phyloP scores from a whole-genome alignment of 257 asterid genomes.

The Solanum corneliomulleri region DNA sequence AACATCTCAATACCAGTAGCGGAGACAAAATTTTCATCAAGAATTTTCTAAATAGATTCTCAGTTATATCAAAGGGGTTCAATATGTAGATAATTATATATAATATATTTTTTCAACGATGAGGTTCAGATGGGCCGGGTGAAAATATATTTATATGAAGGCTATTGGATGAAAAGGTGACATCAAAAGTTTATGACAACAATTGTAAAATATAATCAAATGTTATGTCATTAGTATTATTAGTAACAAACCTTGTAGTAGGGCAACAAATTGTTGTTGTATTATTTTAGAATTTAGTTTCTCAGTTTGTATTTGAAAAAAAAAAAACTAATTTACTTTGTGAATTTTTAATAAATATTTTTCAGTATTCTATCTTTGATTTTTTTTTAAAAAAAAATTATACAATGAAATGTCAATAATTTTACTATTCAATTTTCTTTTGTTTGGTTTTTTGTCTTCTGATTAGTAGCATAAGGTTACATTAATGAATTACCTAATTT shows the following conservation, averaged over 20 bases:
- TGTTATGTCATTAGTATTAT: background rate
- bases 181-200: background rate
- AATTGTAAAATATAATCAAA: constrained; percentile 2
- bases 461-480: background rate
- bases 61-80: background rate
- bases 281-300: background rate
- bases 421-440: background rate
- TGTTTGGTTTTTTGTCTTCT: background rate
- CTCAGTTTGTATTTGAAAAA: background rate
- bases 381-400: fast-evolving
- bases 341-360: background rate
- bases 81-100: background rate
- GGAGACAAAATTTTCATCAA: background rate
- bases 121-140: background rate
- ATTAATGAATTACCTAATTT: background rate
- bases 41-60: background rate
- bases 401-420: background rate
- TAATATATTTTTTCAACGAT: background rate
- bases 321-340: background rate
- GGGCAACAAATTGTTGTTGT: background rate
- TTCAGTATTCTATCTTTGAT: background rate
- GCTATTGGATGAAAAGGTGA: constrained; percentile 1
- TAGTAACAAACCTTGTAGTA: background rate
- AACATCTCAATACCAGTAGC: constrained; percentile 3
- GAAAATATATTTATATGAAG: background rate